Evolutionary conservation across 768 basidiomycete genomes (phyloP).

Genomic region (Cubamyces sp.): DNA sequence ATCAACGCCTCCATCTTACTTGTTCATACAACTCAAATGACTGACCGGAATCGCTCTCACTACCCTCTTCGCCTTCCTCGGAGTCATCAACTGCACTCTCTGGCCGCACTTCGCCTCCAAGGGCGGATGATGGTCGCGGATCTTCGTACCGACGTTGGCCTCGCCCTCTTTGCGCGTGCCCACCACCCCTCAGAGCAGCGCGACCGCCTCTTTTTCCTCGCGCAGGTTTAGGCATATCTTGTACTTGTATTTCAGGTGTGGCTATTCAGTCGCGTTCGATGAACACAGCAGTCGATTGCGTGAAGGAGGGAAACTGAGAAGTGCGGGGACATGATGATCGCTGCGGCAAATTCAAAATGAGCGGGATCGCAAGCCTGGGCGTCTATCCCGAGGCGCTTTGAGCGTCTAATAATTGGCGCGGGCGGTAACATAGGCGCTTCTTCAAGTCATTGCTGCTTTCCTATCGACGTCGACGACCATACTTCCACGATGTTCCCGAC

Average conservation of each 20-base stretch:
- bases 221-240: constrained; percentile 6
- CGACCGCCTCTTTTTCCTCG: constrained; percentile 20
- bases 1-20: not conserved
- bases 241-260: not conserved
- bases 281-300: too few species aligned
- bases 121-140: constrained; percentile 16
- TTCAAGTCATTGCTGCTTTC: not conserved
- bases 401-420: not conserved
- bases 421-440: not conserved
- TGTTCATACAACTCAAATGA: not conserved
- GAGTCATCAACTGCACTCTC: constrained; percentile 59
- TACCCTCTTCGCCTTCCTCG: constrained; percentile 41
- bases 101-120: constrained; percentile 48
- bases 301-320: not conserved
- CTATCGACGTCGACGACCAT: not conserved
- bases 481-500: constrained; percentile 65
- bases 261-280: not conserved
- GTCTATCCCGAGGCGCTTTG: not conserved
- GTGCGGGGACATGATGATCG: not conserved
- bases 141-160: constrained; percentile 24
- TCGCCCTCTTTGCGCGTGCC: constrained; percentile 21
- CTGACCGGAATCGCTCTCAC: constrained; percentile 33
- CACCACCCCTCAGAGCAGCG: constrained; percentile 10
- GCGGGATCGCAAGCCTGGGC: not conserved
- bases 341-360: constrained; percentile 7